These are phyloP conservation scores for Truncatella angustata DNA, from an alignment of 2,329 filamentous ascomycete genomes.

Conservation along the genomic window DNA sequence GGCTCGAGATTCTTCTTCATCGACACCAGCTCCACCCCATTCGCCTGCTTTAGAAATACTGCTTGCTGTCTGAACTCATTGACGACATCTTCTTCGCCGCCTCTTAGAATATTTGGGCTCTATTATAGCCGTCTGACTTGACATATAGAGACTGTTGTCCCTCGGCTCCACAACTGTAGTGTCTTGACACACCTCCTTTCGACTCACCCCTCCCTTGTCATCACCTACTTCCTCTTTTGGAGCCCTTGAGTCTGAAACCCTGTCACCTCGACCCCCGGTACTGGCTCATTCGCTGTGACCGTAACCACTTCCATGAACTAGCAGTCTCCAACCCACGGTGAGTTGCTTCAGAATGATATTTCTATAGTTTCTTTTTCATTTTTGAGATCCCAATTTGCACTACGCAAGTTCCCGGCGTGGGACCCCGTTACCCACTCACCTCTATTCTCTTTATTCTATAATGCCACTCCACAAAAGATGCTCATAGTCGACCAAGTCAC, in stretches of 20 bases:
- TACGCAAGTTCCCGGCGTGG: conserved; percentile 36
- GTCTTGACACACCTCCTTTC: conserved; percentile 25
- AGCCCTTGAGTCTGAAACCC: conserved; percentile 23
- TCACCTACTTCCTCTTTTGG: conserved; percentile 18
- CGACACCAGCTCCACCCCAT: neutral
- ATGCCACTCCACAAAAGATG: conserved; percentile 32
- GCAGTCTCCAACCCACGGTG: conserved; percentile 20
- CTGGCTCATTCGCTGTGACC: conserved; percentile 25
- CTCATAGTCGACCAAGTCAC: conserved; percentile 36
- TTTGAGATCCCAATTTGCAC: conserved; percentile 17
- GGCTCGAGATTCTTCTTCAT: neutral
- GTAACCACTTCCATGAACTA: conserved; percentile 20
- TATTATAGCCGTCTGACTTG: conserved; percentile 30
- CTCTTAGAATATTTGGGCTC: conserved; percentile 23
- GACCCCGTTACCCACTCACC: conserved; percentile 32
- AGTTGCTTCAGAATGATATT: conserved; percentile 21
- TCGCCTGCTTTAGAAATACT: neutral
- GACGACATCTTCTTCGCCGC: conserved; percentile 17
- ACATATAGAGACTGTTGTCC: conserved; percentile 28
- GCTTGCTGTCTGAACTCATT: conserved; percentile 17
- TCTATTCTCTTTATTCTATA: conserved; percentile 27
- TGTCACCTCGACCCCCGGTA: conserved; percentile 25
- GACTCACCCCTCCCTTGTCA: conserved; percentile 22
- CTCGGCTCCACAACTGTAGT: conserved; percentile 28
- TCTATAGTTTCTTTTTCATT: conserved; percentile 27